A percentile compares a stretch with the other conserved stretches of the same genome.
Conservation (phyloP, 306 rosid species). For the Lotus japonicus region DNA sequence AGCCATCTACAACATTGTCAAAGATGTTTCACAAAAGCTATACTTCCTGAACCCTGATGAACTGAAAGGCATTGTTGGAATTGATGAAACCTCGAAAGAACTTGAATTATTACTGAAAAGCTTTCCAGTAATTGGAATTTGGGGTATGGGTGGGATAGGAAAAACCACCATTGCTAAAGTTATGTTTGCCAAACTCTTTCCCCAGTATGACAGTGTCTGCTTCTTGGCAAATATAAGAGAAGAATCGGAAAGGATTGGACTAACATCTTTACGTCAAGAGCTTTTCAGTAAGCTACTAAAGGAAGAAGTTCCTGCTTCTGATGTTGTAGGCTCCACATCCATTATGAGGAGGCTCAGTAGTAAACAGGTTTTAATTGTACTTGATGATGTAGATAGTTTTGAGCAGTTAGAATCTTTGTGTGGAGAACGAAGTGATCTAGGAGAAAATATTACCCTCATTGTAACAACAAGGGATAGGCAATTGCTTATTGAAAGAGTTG, state of each 20-base stretch:
- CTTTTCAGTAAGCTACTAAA: neutral
- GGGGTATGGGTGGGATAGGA: conserved; percentile 32
- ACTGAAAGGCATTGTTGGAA: neutral
- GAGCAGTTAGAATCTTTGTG: neutral
- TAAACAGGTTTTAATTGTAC: neutral
- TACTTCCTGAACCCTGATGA: neutral
- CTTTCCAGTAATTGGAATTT: conserved; percentile 12
- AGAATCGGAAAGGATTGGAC: neutral
- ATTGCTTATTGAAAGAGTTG: neutral
- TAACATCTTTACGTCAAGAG: neutral
- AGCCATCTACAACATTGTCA: conserved; percentile 2
- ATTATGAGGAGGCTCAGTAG: neutral
- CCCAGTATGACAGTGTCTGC: conserved; percentile 1
- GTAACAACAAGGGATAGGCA: conserved; percentile 4
- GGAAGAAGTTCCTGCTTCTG: neutral
- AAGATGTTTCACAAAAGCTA: neutral
- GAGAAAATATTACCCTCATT: neutral
- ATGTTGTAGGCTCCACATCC: neutral
- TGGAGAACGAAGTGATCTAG: neutral
- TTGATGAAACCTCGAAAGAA: neutral
- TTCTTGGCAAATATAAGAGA: conserved; percentile 12
- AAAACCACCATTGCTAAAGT: conserved; percentile 20
- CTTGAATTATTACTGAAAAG: neutral
- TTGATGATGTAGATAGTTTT: neutral
- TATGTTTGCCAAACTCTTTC: neutral